These are phyloP conservation scores for Didymella exigua DNA, from an alignment of 2,329 filamentous ascomycete species.

Conservation along the genomic window DNA sequence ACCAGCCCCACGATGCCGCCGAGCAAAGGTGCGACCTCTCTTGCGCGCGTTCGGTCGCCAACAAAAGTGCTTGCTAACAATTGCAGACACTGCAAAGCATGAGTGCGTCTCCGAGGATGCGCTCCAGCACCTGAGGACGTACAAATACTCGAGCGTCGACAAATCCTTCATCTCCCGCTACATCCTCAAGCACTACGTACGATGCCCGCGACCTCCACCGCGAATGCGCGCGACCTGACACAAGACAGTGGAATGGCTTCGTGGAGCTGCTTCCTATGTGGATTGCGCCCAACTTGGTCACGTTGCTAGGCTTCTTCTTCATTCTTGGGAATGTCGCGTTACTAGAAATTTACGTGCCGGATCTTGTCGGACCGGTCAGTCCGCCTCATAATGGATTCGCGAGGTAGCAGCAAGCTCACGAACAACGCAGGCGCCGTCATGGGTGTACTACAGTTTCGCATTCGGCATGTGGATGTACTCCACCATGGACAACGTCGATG, in stretches of 20 bases:
- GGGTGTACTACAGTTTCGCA: conserved; percentile 96
- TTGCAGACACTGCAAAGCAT: conserved; percentile 66
- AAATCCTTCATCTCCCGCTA: conserved; percentile 93
- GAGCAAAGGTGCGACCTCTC: conserved; percentile 39
- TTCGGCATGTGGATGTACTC: conserved; percentile 97
- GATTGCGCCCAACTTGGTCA: conserved; percentile 98
- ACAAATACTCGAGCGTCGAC: conserved; percentile 98
- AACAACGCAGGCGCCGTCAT: conserved; percentile 71
- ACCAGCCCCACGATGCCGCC: conserved; percentile 47
- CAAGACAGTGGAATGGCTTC: conserved; percentile 87
- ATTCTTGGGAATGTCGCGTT: conserved; percentile 82
- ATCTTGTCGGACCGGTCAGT: conserved; percentile 84
- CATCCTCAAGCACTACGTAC: conserved; percentile 92
- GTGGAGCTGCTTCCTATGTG: conserved; percentile 92
- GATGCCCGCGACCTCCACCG: conserved; percentile 35
- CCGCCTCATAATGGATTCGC: background rate
- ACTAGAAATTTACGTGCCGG: conserved; percentile 81
- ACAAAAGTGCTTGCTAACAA: conserved; percentile 4
- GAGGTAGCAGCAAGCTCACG: conserved; percentile 18
- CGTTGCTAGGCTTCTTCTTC: conserved; percentile 91
- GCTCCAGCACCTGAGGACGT: conserved; percentile 86
- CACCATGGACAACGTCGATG: conserved; percentile 98
- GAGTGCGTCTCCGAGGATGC: conserved; percentile 84
- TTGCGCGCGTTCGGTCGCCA: conserved; percentile 2
- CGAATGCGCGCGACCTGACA: conserved; percentile 30